These are phyloP conservation scores for Dentipellis fragilis DNA, from an alignment of 768 basidiomycete genomes.

Conservation along the genomic window DNA sequence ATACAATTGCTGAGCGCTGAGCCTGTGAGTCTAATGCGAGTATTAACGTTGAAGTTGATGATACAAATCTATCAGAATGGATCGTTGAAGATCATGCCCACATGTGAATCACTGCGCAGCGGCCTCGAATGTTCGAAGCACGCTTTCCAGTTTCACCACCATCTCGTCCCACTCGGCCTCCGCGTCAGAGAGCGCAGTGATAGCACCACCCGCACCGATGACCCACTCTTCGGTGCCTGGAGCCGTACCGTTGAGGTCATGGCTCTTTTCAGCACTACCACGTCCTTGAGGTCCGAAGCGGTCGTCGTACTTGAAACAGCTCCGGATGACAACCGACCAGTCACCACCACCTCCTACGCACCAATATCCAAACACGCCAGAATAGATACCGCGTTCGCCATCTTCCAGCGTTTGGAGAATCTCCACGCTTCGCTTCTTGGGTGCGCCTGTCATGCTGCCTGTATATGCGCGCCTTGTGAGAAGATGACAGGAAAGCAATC, in stretches of 20 bases:
- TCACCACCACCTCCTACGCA: conserved; percentile 81
- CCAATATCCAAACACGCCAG: conserved; percentile 91
- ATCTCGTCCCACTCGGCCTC: conserved; percentile 94
- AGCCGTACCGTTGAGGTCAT: neutral
- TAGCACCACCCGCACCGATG: conserved; percentile 92
- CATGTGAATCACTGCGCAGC: neutral
- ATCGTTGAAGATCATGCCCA: neutral
- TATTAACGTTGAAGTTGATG: neutral
- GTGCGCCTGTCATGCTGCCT: conserved; percentile 98
- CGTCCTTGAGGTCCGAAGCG: conserved; percentile 8
- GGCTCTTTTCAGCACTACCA: neutral
- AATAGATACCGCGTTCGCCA: conserved; percentile 69
- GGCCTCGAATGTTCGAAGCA: conserved; percentile 52
- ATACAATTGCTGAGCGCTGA: neutral
- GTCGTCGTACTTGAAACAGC: conserved; percentile 70
- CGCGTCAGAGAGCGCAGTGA: conserved; percentile 83
- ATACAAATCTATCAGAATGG: no score
- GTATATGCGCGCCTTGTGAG: neutral
- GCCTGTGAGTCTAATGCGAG: neutral
- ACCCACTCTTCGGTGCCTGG: conserved; percentile 48
- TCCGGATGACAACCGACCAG: conserved; percentile 91
- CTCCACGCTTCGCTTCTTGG: conserved; percentile 89
- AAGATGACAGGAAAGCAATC: neutral
- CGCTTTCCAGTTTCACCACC: conserved; percentile 74
- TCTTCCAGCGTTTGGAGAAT: conserved; percentile 76